Percentiles rank a stretch among this genome's conserved stretches.
Conservation (phyloP, 805 yeast species). For the Candida ficus region DNA sequence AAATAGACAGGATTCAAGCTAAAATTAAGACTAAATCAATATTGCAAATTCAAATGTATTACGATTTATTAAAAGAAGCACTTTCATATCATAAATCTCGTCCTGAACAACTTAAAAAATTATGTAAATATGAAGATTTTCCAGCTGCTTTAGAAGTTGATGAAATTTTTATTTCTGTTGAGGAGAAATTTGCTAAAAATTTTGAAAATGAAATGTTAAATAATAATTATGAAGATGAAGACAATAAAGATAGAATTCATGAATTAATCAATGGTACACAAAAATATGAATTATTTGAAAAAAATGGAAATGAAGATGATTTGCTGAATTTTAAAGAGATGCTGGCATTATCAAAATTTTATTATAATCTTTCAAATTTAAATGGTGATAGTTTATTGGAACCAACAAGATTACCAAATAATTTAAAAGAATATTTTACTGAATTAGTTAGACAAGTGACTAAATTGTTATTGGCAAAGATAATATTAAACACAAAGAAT, state of each 20-base stretch:
- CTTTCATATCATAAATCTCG: conserved; percentile 24
- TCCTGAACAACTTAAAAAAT: conserved; percentile 11
- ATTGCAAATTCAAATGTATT: conserved; percentile 42
- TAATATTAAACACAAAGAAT: no score
- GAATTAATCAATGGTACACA: not conserved
- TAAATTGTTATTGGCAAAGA: not conserved
- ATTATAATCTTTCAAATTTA: not conserved
- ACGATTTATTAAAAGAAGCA: conserved; percentile 31
- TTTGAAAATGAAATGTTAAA: not conserved
- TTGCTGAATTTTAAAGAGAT: not conserved
- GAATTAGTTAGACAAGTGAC: not conserved
- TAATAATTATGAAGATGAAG: no score
- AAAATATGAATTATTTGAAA: no score
- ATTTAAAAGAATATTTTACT: not conserved
- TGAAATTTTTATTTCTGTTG: conserved; percentile 36
- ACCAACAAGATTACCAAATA: not conserved
- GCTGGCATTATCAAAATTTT: not conserved
- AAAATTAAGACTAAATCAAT: conserved; percentile 37
- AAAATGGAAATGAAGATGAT: not conserved
- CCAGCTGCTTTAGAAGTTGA: conserved; percentile 53
- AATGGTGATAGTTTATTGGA: not conserved
- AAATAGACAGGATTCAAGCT: conserved; percentile 35
- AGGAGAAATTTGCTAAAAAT: conserved; percentile 32
- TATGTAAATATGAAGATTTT: conserved; percentile 37
- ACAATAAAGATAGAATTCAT: no score